Evolutionary conservation across 805 yeast species (phyloP), one percentile per base, ranked within the genome.

Genomic region (Lipomyces sp.): DNA sequence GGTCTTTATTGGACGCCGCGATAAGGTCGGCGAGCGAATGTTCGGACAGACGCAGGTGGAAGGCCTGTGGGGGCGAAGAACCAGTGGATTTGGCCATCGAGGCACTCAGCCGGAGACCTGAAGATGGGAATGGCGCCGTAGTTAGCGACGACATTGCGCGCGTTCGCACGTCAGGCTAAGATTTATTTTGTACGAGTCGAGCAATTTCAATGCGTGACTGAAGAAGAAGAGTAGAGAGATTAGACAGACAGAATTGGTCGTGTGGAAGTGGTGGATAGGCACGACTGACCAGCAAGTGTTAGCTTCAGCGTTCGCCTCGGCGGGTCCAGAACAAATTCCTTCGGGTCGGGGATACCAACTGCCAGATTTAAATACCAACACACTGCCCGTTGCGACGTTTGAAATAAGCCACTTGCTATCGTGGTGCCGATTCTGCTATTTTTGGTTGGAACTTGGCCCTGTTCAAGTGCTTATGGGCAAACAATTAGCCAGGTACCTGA

Each of bases 11-110:
- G 24, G 65, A 59, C 39, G 63, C 45, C 33, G 45, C 55, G 37
- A 65, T 10, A 18, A 67, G 60, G 45, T 62, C 64, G 33, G 62
- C 66, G 35, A 65, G 60, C 6, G 69, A 61, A 8, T 55, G 42
- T 33, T 67, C 66, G 24, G 69, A 57, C 51, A 67, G 60, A n/a
- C 62, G 53, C 45, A 67, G 32, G 51, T 65, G 70, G 29, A 65
- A 63, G 24, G 58, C 64, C 62, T 67, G 70, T 15, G 63, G 54
- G n/a, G 63, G 24, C 48, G 50, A 13, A 29, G 15, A 53, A 37
- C 54, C 30, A 3, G 57, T 13, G 42, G 35, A 24, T 24, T 24
- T 24, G 6, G 33, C 30, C 59, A 4, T 18, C 35, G 50, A 6
- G 4, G 65, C 61, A 24, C 11, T 8, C 33, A 63, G 62, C 11